Base-by-base conservation (phyloP, 495 filamentous ascomycete species). In the Gamarada debralockiae region DNA sequence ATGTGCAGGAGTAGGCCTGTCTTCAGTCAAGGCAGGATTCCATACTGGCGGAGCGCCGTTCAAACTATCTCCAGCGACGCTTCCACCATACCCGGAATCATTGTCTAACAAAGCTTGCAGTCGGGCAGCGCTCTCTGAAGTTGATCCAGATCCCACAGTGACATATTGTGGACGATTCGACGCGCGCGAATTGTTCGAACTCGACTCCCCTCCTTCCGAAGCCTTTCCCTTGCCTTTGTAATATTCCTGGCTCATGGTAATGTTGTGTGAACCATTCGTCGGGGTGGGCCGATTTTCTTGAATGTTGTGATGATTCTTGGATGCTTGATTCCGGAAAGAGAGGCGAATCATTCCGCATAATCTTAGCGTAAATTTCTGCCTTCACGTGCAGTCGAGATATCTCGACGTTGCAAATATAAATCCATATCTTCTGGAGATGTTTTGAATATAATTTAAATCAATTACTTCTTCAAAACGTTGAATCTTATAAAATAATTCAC, bases 71-170 rank as follows among this genome's bases (percentile, higher is more conserved):
- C 73, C 78, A 22, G 69, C 65, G 25, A 84, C 67, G 61, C 89
- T 96, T 13, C 86, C 86, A 41, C 89, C 92, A 63, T 97, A 97
- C 13, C 93, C 93, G 17, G 91, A 96, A 62, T 97, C 93, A 42
- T 84, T 73, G 50, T 96, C 88, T 25, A 95, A 83, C 73, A 65
- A 80, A 67, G 73, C 85, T 75, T 73, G 95, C 62, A 70, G 80
- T 73, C 55, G 82, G 70, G 74, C 65, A 7, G 76, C 78, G 60
- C 82, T 86, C 52, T 90, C 81, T 45, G 91, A 90, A 29, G 86
- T 84, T 37, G 86, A 84, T 23, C 90, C 90, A 57, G 77, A 82
- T 39, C 91, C 91, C 31, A 96, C 90, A 9, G 89, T 95, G 85
- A 92, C 87, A 69, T 91, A 96, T 40, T 65, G 41, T 8, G 59